These are phyloP conservation scores for Macrolepiota fuliginosa DNA, from an alignment of 768 basidiomycete species.

Conservation along the genomic window DNA sequence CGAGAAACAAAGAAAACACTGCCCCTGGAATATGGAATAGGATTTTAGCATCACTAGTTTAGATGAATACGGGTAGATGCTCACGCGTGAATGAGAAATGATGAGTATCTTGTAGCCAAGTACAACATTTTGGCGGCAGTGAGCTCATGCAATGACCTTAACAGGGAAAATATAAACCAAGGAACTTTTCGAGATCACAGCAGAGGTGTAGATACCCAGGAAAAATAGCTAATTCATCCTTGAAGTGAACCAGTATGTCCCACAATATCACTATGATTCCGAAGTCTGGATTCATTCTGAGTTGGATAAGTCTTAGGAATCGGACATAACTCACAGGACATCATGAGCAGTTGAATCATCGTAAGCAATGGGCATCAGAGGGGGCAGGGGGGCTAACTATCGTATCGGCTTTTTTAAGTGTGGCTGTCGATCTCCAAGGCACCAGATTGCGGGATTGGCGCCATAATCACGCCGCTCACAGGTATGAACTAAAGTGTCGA, in stretches of 20 bases:
- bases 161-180: too few species aligned
- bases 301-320: neutral
- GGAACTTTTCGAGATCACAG: neutral
- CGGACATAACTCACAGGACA: neutral
- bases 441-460: too few species aligned
- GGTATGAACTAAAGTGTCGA: too few species aligned
- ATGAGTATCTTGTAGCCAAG: neutral
- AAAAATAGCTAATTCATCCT: neutral
- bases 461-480: too few species aligned
- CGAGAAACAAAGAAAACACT: neutral
- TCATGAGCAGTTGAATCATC: neutral
- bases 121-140: neutral
- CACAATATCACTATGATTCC: neutral
- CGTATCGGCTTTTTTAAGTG: too few species aligned
- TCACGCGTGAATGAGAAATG: neutral
- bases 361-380: neutral
- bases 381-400: neutral
- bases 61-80: neutral
- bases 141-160: neutral
- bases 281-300: neutral
- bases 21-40: neutral
- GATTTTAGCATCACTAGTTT: neutral
- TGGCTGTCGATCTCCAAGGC: too few species aligned
- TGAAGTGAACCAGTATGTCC: neutral
- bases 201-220: neutral